Percentiles rank a stretch among this genome's conserved stretches.
Evolutionary conservation across 192 early-diverging fungal species (phyloP).

Genomic region (Coemansia sp.): DNA sequence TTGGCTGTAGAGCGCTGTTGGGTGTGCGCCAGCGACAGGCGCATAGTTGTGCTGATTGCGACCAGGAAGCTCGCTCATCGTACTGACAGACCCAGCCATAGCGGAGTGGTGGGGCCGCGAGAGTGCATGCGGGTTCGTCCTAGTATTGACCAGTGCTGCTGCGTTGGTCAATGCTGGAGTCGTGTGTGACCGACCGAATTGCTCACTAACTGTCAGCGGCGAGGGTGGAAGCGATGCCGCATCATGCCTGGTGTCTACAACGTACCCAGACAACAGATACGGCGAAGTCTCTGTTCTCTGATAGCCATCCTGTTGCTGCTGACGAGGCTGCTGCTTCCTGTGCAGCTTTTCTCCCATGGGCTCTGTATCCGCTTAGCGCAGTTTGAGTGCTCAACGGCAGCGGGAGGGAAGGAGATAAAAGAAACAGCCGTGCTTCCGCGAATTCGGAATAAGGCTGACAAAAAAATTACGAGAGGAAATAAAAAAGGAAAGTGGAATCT

Average conservation of each 20-base stretch:
- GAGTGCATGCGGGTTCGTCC: constrained; percentile 15
- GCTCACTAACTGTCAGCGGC: neutral
- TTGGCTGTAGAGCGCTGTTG: constrained; percentile 8
- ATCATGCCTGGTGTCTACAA: constrained; percentile 15
- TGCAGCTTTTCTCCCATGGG: constrained; percentile 21
- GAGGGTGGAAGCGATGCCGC: constrained; percentile 18
- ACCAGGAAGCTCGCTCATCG: constrained; percentile 12
- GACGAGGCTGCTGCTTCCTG: constrained; percentile 14
- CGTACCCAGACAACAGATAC: constrained; percentile 20
- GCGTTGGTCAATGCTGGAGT: constrained; percentile 36
- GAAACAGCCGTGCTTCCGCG: constrained; percentile 1
- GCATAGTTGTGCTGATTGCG: neutral
- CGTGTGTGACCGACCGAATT: neutral
- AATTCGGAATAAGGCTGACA: constrained; percentile 1
- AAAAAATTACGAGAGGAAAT: constrained; percentile 1
- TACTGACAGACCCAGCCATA: constrained; percentile 25
- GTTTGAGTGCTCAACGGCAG: neutral
- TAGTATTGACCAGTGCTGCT: constrained; percentile 27
- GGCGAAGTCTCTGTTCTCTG: constrained; percentile 22
- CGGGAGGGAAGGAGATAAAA: neutral
- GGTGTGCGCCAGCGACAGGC: neutral
- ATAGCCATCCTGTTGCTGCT: constrained; percentile 10
- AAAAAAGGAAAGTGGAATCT: constrained; percentile 3
- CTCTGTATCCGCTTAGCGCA: neutral
- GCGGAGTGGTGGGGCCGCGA: constrained; percentile 3